Evolutionary conservation across 768 basidiomycete species (phyloP).

Genomic region (Cubamyces sp.): DNA sequence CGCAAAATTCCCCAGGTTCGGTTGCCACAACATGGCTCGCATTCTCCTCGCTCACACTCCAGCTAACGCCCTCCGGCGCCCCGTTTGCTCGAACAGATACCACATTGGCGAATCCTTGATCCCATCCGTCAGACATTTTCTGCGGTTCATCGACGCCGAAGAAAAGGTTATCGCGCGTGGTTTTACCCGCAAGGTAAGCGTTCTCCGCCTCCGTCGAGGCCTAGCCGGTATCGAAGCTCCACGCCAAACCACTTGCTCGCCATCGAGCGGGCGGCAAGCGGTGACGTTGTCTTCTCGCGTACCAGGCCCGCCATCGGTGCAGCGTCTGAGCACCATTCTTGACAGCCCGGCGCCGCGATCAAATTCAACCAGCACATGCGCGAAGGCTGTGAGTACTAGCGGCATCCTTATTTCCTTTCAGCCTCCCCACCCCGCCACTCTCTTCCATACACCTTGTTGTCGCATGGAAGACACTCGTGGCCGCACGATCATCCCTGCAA

Average conservation of each 20-base stretch:
- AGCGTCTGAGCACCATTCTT: slow-evolving; percentile 7
- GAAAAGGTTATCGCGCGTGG: slow-evolving; percentile 46
- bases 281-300: neutral
- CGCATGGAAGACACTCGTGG: neutral
- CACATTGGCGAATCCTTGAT: slow-evolving; percentile 54
- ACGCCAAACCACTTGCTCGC: neutral
- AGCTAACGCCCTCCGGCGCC: neutral
- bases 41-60: neutral
- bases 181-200: slow-evolving; percentile 51
- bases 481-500: too few relatives aligned
- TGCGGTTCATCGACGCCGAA: slow-evolving; percentile 55
- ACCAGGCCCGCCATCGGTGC: neutral
- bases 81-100: slow-evolving; percentile 37
- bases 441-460: neutral
- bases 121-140: slow-evolving; percentile 55
- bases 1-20: slow-evolving; percentile 58
- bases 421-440: neutral
- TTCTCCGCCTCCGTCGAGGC: neutral
- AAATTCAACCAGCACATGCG: slow-evolving; percentile 58
- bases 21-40: neutral
- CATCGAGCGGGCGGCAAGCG: neutral
- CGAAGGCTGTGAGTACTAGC: slow-evolving; percentile 55
- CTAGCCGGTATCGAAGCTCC: neutral
- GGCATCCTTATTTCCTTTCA: too few relatives aligned
- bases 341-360: slow-evolving; percentile 61